Evolutionary conservation across 2,329 filamentous ascomycete species (phyloP).

Genomic region (Pestalotiopsis sp.): DNA sequence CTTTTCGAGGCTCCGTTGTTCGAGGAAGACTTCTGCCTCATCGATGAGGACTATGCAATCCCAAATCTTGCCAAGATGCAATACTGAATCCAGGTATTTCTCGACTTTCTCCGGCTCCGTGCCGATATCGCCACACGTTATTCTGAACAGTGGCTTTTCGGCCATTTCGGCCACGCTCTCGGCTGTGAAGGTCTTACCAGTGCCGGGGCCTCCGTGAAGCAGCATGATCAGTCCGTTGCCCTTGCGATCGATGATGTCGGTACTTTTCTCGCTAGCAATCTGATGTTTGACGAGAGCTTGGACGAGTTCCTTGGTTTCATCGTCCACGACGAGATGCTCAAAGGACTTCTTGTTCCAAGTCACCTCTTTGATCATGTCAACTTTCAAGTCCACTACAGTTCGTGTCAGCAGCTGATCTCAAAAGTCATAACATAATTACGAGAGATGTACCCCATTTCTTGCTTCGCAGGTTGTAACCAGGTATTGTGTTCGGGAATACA

Average conservation of each 20-base stretch:
- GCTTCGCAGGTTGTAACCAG: not conserved
- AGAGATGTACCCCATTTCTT: not conserved
- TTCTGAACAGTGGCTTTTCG: slow-evolving; percentile 22
- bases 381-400: not conserved
- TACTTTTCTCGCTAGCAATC: slow-evolving; percentile 12
- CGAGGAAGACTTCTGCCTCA: slow-evolving; percentile 25
- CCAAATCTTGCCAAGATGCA: slow-evolving; percentile 24
- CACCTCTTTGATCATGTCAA: slow-evolving; percentile 17
- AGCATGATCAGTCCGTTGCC: slow-evolving; percentile 22
- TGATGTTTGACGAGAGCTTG: slow-evolving; percentile 23
- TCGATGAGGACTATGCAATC: slow-evolving; percentile 24
- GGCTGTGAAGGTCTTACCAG: slow-evolving; percentile 25
- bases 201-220: slow-evolving; percentile 23
- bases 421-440: not conserved
- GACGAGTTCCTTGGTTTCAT: slow-evolving; percentile 22
- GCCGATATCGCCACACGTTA: slow-evolving; percentile 28
- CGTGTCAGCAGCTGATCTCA: not conserved
- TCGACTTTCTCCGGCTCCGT: slow-evolving; percentile 22
- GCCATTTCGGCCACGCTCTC: slow-evolving; percentile 23
- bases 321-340: slow-evolving; percentile 20
- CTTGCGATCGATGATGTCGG: slow-evolving; percentile 18
- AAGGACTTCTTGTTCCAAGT: slow-evolving; percentile 25
- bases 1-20: slow-evolving; percentile 19
- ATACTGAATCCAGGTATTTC: slow-evolving; percentile 22
- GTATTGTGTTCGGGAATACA: not conserved